phyloP scores from a whole-genome alignment of 2,329 filamentous ascomycete genomes.

The Dothiorella sarmentorum region DNA sequence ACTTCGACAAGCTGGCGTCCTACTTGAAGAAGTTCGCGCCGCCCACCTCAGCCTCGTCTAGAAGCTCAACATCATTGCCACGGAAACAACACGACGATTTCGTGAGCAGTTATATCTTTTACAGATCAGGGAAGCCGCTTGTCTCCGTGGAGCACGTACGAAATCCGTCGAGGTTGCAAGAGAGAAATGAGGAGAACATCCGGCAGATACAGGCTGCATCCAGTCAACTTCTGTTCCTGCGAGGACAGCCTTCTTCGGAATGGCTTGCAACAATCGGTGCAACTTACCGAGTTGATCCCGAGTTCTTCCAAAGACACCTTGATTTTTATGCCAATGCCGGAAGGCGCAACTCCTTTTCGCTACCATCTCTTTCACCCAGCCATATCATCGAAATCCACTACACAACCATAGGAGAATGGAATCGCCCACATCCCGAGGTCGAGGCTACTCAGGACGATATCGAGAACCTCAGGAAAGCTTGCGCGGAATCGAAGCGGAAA shows the following conservation, averaged over 20 bases:
- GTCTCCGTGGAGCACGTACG: background rate
- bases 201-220: background rate
- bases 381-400: conserved; percentile 18
- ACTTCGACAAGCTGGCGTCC: background rate
- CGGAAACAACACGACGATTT: background rate
- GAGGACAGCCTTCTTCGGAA: conserved; percentile 16
- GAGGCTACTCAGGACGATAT: background rate
- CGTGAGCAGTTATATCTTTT: background rate
- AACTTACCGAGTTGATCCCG: conserved; percentile 21
- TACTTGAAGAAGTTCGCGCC: background rate
- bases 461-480: background rate
- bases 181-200: background rate
- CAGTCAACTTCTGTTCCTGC: conserved; percentile 17
- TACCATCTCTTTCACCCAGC: conserved; percentile 3
- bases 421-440: background rate
- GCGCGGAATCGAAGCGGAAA: background rate
- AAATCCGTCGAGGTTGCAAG: background rate
- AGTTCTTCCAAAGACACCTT: conserved; percentile 21
- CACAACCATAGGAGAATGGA: conserved; percentile 15
- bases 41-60: background rate
- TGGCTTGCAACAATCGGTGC: conserved; percentile 20
- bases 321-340: conserved; percentile 15
- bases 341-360: conserved; percentile 8
- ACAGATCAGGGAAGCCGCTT: background rate
- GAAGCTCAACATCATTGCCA: background rate